Percentiles rank a stretch among this genome's conserved stretches.
Conservation (phyloP, 108 stramenopile species). For the Bacterosira constricta region DNA sequence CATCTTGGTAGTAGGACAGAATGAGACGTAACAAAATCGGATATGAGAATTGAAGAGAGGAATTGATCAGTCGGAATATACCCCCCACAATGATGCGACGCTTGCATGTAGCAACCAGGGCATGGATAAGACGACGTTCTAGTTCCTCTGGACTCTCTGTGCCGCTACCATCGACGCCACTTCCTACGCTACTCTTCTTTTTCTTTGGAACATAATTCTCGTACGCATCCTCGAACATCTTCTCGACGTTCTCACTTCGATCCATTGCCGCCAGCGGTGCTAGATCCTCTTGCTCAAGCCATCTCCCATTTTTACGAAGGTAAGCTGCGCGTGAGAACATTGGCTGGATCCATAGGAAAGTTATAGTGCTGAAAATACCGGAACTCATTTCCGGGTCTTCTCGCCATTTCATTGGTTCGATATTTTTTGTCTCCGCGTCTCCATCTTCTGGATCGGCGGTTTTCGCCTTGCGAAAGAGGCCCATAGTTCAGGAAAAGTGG, state of each 20-base stretch:
- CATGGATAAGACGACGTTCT: conserved; percentile 41
- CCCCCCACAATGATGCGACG: conserved; percentile 62
- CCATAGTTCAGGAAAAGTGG: no score
- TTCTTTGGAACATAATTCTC: conserved; percentile 23
- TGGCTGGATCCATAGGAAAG: conserved; percentile 69
- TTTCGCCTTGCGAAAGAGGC: conserved; percentile 13
- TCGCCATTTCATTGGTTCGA: conserved; percentile 32
- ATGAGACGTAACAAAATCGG: conserved; percentile 71
- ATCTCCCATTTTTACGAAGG: conserved; percentile 40
- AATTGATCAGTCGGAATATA: conserved; percentile 56
- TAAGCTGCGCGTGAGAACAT: conserved; percentile 63
- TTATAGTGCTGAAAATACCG: conserved; percentile 47
- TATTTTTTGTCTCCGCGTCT: background rate
- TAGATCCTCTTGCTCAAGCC: conserved; percentile 62
- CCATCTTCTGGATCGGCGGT: background rate
- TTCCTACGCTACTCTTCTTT: conserved; percentile 5
- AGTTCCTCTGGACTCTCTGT: conserved; percentile 31
- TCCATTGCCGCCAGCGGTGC: conserved; percentile 62
- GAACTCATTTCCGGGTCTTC: conserved; percentile 57
- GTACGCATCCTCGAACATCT: conserved; percentile 62
- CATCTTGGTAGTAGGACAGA: conserved; percentile 63
- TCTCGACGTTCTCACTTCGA: conserved; percentile 40
- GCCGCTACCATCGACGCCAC: background rate
- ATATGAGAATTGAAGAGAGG: conserved; percentile 68
- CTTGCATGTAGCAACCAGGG: conserved; percentile 51